These are phyloP conservation scores for Myriosclerotinia scirpicola DNA, from an alignment of 2,329 filamentous ascomycete genomes.

Conservation along the genomic window DNA sequence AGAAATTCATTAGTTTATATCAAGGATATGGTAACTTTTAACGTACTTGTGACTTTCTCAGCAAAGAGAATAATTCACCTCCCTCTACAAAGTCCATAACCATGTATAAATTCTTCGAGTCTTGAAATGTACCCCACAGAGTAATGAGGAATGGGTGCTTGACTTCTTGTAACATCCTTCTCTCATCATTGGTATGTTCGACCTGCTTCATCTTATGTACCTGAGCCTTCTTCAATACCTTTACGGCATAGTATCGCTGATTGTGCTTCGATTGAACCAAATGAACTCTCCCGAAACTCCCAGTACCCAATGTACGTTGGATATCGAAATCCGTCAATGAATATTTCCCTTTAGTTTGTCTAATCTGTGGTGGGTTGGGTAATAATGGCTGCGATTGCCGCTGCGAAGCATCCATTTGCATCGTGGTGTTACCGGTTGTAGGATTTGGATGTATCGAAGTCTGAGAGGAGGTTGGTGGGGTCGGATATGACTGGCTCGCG, in stretches of 20 bases:
- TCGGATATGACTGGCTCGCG: slow-evolving; percentile 41
- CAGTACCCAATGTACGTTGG: slow-evolving; percentile 88
- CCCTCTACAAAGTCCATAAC: slow-evolving; percentile 99
- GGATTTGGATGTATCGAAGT: slow-evolving; percentile 21
- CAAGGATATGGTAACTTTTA: slow-evolving; percentile 9
- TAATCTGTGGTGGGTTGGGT: slow-evolving; percentile 40
- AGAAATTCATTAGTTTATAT: slow-evolving; percentile 22
- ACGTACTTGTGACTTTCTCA: slow-evolving; percentile 82
- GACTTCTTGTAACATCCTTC: slow-evolving; percentile 91
- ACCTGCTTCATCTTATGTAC: slow-evolving; percentile 99
- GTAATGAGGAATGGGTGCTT: slow-evolving; percentile 98
- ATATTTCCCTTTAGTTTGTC: slow-evolving; percentile 96
- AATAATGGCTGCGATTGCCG: slow-evolving; percentile 25
- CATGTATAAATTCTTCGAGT: slow-evolving; percentile 96
- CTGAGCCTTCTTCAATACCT: slow-evolving; percentile 97
- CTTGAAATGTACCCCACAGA: slow-evolving; percentile 97
- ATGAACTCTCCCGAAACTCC: slow-evolving; percentile 95
- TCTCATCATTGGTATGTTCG: slow-evolving; percentile 98
- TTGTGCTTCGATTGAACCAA: slow-evolving; percentile 98
- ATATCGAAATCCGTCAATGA: slow-evolving; percentile 87
- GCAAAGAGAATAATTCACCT: slow-evolving; percentile 91
- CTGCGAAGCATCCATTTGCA: slow-evolving; percentile 20
- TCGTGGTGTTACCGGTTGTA: slow-evolving; percentile 13
- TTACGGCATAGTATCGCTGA: slow-evolving; percentile 95
- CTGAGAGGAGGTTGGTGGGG: slow-evolving; percentile 24